phyloP scores from a whole-genome alignment of 192 early-diverging fungal species.

The Ambispora gerdemannii region DNA sequence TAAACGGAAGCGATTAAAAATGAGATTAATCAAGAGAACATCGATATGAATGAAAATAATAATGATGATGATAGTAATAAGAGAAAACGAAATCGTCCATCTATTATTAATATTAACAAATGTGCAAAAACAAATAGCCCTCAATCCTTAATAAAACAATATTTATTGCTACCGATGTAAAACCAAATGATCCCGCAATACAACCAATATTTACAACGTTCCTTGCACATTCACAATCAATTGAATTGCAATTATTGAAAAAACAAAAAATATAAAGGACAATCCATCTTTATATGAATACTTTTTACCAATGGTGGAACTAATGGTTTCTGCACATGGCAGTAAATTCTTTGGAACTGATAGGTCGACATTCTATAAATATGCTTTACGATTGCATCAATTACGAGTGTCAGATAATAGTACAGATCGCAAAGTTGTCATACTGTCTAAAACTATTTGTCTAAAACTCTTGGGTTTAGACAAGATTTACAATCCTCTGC shows the following conservation, averaged over 20 bases:
- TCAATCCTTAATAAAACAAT: not conserved
- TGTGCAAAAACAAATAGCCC: no score
- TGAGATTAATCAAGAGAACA: no score
- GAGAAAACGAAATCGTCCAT: slow-evolving; percentile 8
- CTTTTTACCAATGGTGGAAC: slow-evolving; percentile 55
- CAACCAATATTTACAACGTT: slow-evolving; percentile 18
- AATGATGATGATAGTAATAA: no score
- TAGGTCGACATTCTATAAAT: slow-evolving; percentile 45
- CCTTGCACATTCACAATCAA: slow-evolving; percentile 53
- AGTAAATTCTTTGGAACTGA: slow-evolving; percentile 49
- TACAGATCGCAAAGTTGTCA: no score
- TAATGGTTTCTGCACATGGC: slow-evolving; percentile 50
- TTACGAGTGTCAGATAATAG: not conserved
- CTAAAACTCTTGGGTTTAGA: no score
- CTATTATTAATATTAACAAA: no score
- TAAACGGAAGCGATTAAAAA: slow-evolving; percentile 46
- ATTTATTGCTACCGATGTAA: slow-evolving; percentile 39
- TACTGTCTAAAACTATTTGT: no score
- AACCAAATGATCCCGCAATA: slow-evolving; percentile 29
- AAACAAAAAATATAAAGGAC: slow-evolving; percentile 39
- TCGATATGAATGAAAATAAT: no score
- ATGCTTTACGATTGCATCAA: not conserved
- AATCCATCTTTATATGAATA: slow-evolving; percentile 44
- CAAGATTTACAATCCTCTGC: no score
- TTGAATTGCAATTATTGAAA: slow-evolving; percentile 32